Evolutionary conservation across 768 basidiomycete genomes (phyloP), one percentile per base, ranked within the genome.

Genomic region (Boletus vermiculosoides): DNA sequence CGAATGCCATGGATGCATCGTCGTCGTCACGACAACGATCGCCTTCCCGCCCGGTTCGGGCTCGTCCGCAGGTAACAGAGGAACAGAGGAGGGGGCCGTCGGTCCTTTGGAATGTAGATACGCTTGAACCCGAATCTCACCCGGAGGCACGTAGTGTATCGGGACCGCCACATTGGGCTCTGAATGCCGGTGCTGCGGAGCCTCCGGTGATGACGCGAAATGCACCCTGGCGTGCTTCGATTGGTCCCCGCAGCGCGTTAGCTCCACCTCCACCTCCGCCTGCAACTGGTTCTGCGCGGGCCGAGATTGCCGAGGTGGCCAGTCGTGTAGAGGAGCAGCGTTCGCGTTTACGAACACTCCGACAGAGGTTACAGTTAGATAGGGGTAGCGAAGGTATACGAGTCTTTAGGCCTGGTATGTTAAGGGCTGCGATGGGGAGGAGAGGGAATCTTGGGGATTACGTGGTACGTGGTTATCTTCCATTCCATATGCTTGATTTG

Each of bases 381-480:
- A 60, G 71, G 31, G 54, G 59, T 12, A 11, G 49, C 5, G 65
- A 68, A 11, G 66, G 61, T 3, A 46, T 63, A 37, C 59, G 62
- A 3, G 59, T 46, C 16, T 66, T 64, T 54, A 60, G 70, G 28
- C 59, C 70, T 44, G 64, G 55, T 5, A 55, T 68, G 64, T 58
- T 68, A 45, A 59, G 70, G 28, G 59, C 59, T 12, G 58, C 59
- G 41, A 60, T 65, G 0, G 59, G 60, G 44, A 45, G 71, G 46
- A 45, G 71, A 28, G 67, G 67, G 0, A 72, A 68, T 34, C 25
- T 69, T 2, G 79, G 80, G 3, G 80, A 81, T 63, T 81, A 77
- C 22, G 68, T 90, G 71, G 87, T 87, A 58, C 33, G 83, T 74
- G 34, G n/a, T 31, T 4, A 1, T 13, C 36, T 20, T 42, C 5